Conservation (phyloP, 176 grass and related monocot species). For the Hyparrhenia diplandra region DNA sequence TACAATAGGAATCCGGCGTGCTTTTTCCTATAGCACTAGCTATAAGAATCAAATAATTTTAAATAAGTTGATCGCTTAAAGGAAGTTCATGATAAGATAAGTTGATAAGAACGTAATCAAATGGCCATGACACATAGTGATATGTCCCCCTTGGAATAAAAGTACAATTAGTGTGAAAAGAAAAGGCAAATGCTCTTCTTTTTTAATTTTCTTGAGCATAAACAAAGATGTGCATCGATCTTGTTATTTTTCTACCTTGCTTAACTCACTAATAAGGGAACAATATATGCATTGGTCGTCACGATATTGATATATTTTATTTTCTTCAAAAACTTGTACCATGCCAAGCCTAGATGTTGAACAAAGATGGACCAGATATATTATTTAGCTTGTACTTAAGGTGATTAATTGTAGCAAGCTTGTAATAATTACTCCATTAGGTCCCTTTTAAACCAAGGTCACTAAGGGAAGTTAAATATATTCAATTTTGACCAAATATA, state of each 20-base stretch:
- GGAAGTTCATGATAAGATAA: conserved; percentile 11
- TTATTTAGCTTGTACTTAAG: background rate
- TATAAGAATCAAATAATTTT: background rate
- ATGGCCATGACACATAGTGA: background rate
- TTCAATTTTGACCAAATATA: too few species aligned
- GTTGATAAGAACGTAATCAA: conserved; percentile 1
- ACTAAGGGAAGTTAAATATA: too few species aligned
- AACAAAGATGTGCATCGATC: background rate
- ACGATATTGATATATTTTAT: too few species aligned
- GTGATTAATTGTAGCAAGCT: background rate
- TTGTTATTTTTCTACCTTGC: too few species aligned
- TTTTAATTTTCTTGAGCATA: background rate
- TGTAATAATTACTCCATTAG: background rate
- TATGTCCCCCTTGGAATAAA: conserved; percentile 4
- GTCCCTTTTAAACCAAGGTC: too few species aligned
- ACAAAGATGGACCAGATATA: background rate
- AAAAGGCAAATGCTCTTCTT: background rate
- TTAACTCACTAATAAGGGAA: too few species aligned
- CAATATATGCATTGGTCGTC: too few species aligned
- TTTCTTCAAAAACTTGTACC: background rate
- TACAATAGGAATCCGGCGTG: background rate
- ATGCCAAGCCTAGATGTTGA: background rate
- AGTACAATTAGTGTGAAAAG: background rate
- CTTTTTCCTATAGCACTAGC: background rate
- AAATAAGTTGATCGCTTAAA: background rate